phyloP scores from a whole-genome alignment of 208 protist genomes.

The Tritrichomonas foetus region DNA sequence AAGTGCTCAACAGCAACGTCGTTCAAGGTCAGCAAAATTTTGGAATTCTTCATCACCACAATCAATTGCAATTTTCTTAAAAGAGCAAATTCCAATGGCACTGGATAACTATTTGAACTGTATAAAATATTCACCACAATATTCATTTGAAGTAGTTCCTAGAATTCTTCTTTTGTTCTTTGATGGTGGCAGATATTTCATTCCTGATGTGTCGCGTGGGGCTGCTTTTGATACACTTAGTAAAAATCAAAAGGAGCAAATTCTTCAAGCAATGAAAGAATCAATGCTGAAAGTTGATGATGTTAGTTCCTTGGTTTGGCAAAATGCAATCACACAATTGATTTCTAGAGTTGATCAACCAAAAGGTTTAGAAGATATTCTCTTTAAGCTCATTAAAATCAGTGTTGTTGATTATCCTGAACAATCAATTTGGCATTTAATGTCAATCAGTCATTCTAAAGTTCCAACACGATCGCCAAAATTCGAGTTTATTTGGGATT shows the following conservation, averaged over 20 bases:
- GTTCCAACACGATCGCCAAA: neutral
- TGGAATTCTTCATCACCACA: neutral
- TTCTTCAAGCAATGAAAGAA: neutral
- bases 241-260: neutral
- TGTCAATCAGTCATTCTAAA: neutral
- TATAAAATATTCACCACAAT: neutral
- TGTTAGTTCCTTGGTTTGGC: neutral
- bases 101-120: constrained; percentile 15
- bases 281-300: neutral
- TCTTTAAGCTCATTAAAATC: neutral
- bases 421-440: neutral
- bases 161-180: constrained; percentile 3
- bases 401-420: neutral
- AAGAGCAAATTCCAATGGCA: neutral
- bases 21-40: neutral
- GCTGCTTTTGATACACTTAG: too few relatives aligned
- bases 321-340: neutral
- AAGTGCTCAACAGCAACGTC: too few relatives aligned
- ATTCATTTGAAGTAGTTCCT: neutral
- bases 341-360: neutral
- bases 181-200: constrained; percentile 32
- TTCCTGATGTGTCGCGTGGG: neutral
- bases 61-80: neutral
- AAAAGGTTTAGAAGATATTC: neutral
- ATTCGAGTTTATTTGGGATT: neutral